These are phyloP conservation scores for Ceratobasidium sp. DNA, from an alignment of 1,284 basidiomycete species.

Conservation along the genomic window DNA sequence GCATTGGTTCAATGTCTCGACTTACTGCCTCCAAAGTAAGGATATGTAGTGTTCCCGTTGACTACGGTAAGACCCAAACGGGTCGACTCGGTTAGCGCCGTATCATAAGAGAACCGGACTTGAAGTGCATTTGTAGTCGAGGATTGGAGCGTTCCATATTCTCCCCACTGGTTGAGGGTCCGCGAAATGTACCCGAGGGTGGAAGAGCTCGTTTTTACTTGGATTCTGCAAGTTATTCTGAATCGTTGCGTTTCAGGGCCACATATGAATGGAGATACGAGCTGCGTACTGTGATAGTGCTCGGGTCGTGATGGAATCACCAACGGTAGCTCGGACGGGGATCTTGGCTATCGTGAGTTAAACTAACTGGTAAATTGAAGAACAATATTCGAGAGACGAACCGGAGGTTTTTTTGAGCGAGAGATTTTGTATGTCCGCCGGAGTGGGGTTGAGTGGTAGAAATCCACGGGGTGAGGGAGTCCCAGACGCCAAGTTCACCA, in stretches of 20 bases:
- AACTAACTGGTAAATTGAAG: neutral
- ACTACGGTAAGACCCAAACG: neutral
- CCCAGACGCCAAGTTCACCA: neutral
- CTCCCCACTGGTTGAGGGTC: neutral
- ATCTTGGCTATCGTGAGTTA: too few species aligned
- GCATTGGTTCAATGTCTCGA: neutral
- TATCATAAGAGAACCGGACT: neutral
- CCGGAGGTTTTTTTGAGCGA: neutral
- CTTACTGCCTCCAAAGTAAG: constrained; percentile 9
- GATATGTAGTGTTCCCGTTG: neutral
- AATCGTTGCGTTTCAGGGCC: too few species aligned
- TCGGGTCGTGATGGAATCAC: too few species aligned
- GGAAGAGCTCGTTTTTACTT: neutral
- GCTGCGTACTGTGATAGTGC: too few species aligned
- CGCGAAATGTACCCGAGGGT: constrained; percentile 1
- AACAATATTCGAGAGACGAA: neutral
- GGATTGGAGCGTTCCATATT: constrained; percentile 1
- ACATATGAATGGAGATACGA: too few species aligned
- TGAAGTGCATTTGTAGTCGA: neutral
- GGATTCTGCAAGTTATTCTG: constrained; percentile 1
- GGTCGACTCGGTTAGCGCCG: neutral
- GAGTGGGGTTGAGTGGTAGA: neutral
- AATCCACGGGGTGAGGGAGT: neutral
- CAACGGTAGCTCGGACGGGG: neutral
- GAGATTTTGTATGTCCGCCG: neutral